A percentile compares a stretch with the other conserved stretches of the same genome.
phyloP scores from a whole-genome alignment of 805 yeast genomes.

The Candida railenensis region DNA sequence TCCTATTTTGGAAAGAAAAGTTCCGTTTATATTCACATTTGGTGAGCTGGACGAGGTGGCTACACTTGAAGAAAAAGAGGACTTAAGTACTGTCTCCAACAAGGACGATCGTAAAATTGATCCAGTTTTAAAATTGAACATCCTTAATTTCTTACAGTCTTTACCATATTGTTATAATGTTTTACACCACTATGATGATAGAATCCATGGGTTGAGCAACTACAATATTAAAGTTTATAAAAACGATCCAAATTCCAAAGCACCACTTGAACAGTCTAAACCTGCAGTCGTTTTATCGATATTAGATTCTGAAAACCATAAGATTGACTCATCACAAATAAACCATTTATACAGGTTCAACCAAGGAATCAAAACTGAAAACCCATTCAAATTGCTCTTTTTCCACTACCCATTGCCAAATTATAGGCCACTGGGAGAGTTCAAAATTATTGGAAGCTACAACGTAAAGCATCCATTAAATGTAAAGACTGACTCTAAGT shows the following conservation, averaged over 20 bases:
- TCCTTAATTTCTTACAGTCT: slow-evolving; percentile 27
- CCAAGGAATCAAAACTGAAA: slow-evolving; percentile 3
- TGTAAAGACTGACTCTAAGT: slow-evolving; percentile 25
- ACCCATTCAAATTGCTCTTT: slow-evolving; percentile 30
- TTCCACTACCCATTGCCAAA: slow-evolving; percentile 44
- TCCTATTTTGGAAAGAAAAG: slow-evolving; percentile 28
- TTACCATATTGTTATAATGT: slow-evolving; percentile 38
- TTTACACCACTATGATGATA: slow-evolving; percentile 9
- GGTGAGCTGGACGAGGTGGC: slow-evolving; percentile 33
- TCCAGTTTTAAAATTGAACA: slow-evolving; percentile 11
- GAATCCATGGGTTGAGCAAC: slow-evolving; percentile 37
- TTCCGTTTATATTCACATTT: slow-evolving; percentile 37
- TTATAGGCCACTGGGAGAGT: slow-evolving; percentile 38
- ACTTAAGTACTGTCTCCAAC: neutral
- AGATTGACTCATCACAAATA: slow-evolving; percentile 31
- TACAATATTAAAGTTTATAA: slow-evolving; percentile 27
- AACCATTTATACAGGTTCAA: slow-evolving; percentile 31
- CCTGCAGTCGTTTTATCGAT: slow-evolving; percentile 28
- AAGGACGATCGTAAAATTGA: slow-evolving; percentile 7
- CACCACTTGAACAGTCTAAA: slow-evolving; percentile 6
- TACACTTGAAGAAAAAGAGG: neutral
- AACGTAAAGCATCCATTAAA: slow-evolving; percentile 35
- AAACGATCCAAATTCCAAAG: slow-evolving; percentile 1
- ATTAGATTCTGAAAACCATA: slow-evolving; percentile 31
- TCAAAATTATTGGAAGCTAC: slow-evolving; percentile 38